Base-by-base conservation (phyloP, 2,329 filamentous ascomycete genomes). In the Fusarium marasasianum region DNA sequence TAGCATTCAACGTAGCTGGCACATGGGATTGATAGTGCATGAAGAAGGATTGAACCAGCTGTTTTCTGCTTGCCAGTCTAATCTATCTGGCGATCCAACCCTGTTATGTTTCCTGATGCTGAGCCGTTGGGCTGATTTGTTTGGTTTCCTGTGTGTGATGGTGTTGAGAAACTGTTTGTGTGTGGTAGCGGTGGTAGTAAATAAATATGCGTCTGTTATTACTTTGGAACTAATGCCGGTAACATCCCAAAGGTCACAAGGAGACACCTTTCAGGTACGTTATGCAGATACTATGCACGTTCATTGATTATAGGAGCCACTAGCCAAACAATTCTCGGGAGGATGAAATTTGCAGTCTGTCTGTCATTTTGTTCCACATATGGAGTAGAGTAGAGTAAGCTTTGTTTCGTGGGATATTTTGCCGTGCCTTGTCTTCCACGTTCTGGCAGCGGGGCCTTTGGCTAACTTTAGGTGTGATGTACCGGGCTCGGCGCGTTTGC, bases 401-500 rank as follows among this genome's bases (percentile, higher is more conserved):
- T 73, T 62, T 73, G 72, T 75, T 75, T 75, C 73, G 72, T 75
- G 73, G 72, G 66, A 73, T 60, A 54, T 75, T 71, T 74, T 55
- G 56, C 72, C 61, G 58, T 73, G 22, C 14, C 47, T 43, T 44
- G 54, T 41, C 48, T 62, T 65, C 33, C 33, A 53, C 50, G 69
- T 68, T 75, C 56, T 71, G 63, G 65, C 59, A 70, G 69, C 40
- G 57, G 68, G 45, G 56, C 47, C 35, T 53, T 40, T 31, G 56
- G 35, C 26, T 53, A 53, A 33, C 43, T 58, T 50, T 37, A 50
- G 55, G 41, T 37, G 31, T 12, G 24, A 50, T 48, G 41, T 35
- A 35, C 41, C 55, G 22, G 38, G 33, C 50, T 29, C 53, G 38
- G 37, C 26, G 31, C 41, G 41, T 64, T 64, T 66, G 51, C 33